Conservation (phyloP, 306 rosid genomes). For the Spatholobus suberectus region DNA sequence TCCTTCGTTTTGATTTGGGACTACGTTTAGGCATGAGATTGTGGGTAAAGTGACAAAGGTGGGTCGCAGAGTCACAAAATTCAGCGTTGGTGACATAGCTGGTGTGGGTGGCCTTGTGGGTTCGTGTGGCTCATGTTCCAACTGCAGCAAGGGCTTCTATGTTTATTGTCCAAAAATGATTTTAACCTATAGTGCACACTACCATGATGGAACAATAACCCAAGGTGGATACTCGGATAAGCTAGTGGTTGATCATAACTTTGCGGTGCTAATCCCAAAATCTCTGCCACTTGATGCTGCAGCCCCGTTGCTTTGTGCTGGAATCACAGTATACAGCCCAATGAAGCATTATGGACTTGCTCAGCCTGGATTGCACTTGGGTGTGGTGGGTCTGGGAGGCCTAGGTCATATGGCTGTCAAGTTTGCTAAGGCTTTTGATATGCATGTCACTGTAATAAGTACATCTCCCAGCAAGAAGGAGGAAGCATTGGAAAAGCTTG, state of each 20-base stretch:
- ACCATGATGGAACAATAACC: constrained; percentile 51
- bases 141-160: constrained; percentile 38
- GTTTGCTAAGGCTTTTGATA: constrained; percentile 57
- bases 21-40: constrained; percentile 51
- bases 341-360: constrained; percentile 47
- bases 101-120: constrained; percentile 43
- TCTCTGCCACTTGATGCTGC: constrained; percentile 42
- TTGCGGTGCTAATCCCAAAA: constrained; percentile 32
- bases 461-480: constrained; percentile 48
- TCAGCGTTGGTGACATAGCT: constrained; percentile 54
- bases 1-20: not conserved
- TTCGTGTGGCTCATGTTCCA: constrained; percentile 52
- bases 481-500: constrained; percentile 55
- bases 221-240: constrained; percentile 54
- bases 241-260: constrained; percentile 45
- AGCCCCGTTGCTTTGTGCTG: constrained; percentile 59
- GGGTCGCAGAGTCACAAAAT: constrained; percentile 46
- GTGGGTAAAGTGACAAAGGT: constrained; percentile 53
- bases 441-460: constrained; percentile 54
- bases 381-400: constrained; percentile 57
- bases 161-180: constrained; percentile 49
- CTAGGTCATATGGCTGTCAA: constrained; percentile 62
- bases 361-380: constrained; percentile 44
- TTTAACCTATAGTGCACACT: constrained; percentile 18
- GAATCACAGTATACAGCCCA: constrained; percentile 61